phyloP scores from a whole-genome alignment of 345 rosid genomes.

The thale cress (Arabidopsis thaliana) region DNA sequence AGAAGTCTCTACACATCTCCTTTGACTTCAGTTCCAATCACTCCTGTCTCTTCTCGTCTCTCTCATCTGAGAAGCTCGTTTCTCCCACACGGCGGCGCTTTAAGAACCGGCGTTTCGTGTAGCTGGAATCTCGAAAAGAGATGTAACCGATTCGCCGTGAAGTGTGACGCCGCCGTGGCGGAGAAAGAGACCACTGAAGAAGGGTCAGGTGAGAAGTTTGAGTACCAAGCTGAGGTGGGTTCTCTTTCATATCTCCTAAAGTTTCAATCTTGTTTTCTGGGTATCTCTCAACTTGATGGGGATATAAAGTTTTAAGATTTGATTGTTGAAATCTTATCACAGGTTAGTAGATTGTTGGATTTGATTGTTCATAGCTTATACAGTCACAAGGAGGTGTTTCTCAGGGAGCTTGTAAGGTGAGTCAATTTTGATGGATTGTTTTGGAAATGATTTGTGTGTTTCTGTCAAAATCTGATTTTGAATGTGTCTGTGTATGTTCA shows the following conservation, averaged over 20 bases:
- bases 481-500: conserved; percentile 45
- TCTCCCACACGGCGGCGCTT: conserved; percentile 50
- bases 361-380: conserved; percentile 83
- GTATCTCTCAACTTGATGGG: neutral
- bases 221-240: conserved; percentile 96
- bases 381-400: conserved; percentile 85
- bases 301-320: neutral
- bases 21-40: conserved; percentile 56
- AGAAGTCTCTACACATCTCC: conserved; percentile 59
- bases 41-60: conserved; percentile 53
- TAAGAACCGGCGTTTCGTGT: conserved; percentile 55
- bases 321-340: conserved; percentile 33
- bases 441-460: neutral
- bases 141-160: conserved; percentile 54
- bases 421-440: conserved; percentile 10
- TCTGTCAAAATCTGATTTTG: conserved; percentile 7
- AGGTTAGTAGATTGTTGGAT: conserved; percentile 89
- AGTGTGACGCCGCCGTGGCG: conserved; percentile 83
- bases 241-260: conserved; percentile 29
- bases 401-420: conserved; percentile 96
- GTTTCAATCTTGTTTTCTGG: conserved; percentile 17
- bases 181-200: conserved; percentile 84
- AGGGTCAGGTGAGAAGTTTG: conserved; percentile 83
- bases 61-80: conserved; percentile 52
- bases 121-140: conserved; percentile 61